These are phyloP conservation scores for Penicillium coffeae DNA, from an alignment of 495 filamentous ascomycete genomes.

Conservation along the genomic window DNA sequence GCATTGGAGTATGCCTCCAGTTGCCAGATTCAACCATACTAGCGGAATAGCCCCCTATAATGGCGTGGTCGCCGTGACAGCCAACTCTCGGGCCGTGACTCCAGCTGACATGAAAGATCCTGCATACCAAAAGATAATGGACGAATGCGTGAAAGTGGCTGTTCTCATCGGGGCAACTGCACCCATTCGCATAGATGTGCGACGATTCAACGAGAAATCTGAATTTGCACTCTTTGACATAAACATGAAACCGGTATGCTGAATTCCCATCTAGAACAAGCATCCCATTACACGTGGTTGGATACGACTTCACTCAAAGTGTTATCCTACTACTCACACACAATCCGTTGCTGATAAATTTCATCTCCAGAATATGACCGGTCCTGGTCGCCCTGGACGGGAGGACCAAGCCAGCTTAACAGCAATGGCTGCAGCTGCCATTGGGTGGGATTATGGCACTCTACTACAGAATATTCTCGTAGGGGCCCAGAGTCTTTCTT, in stretches of 20 bases:
- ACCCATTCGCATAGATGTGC: conserved; percentile 32
- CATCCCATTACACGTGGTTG: too few species aligned
- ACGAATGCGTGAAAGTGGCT: conserved; percentile 29
- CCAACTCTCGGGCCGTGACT: conserved; percentile 24
- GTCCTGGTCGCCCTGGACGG: conserved; percentile 23
- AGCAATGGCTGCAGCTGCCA: conserved; percentile 16
- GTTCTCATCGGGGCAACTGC: conserved; percentile 20
- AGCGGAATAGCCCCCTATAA: conserved; percentile 33
- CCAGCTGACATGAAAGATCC: conserved; percentile 8
- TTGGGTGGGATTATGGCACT: conserved; percentile 17
- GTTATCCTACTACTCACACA: too few species aligned
- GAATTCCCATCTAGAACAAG: not conserved
- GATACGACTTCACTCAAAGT: too few species aligned
- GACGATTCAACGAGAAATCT: conserved; percentile 20
- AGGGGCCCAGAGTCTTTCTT: conserved; percentile 5
- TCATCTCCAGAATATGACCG: conserved; percentile 21
- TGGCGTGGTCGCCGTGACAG: conserved; percentile 28
- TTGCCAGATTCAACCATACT: conserved; percentile 34
- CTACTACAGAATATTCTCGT: conserved; percentile 15
- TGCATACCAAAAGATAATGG: too few species aligned
- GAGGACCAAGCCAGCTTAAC: conserved; percentile 25
- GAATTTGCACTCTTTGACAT: conserved; percentile 37
- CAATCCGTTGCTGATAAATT: not conserved
- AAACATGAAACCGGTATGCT: conserved; percentile 39
- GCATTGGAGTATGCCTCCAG: conserved; percentile 32